Conservation (phyloP, 768 basidiomycete species). For the Amyloporia xantha region DNA sequence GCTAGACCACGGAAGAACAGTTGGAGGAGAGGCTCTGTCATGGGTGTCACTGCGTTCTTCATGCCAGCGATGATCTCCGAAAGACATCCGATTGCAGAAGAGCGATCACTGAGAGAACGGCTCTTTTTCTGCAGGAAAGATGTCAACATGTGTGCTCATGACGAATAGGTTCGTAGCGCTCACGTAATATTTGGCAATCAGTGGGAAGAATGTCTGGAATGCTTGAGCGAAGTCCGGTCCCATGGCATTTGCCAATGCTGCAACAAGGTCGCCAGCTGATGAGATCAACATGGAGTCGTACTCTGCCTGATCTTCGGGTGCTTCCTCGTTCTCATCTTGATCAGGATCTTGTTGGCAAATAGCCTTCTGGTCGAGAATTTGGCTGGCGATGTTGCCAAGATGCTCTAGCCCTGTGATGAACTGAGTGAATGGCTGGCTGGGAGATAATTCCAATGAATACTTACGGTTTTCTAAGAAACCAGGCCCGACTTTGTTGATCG, state of each 20-base stretch:
- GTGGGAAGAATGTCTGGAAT: conserved; percentile 81
- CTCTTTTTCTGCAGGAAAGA: conserved; percentile 57
- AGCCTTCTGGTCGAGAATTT: conserved; percentile 90
- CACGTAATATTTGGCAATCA: conserved; percentile 90
- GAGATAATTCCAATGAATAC: conserved; percentile 24
- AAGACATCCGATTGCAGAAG: conserved; percentile 87
- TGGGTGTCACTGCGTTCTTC: conserved; percentile 79
- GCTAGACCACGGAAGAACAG: conserved; percentile 78
- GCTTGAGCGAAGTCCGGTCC: conserved; percentile 77
- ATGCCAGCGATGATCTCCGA: conserved; percentile 95
- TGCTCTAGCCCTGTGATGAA: conserved; percentile 53
- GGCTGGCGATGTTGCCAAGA: conserved; percentile 74
- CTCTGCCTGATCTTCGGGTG: conserved; percentile 87
- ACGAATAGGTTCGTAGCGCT: conserved; percentile 23
- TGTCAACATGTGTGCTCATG: neutral
- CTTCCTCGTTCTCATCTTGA: conserved; percentile 81
- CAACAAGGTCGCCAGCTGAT: conserved; percentile 90
- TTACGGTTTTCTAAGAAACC: conserved; percentile 73
- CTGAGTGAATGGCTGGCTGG: conserved; percentile 6
- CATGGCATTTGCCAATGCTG: conserved; percentile 79
- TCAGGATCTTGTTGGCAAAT: conserved; percentile 96
- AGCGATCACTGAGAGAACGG: conserved; percentile 85
- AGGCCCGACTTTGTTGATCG: conserved; percentile 87
- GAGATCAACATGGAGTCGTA: conserved; percentile 95
- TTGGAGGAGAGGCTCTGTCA: conserved; percentile 73